Evolutionary conservation across 768 basidiomycete genomes (phyloP).

Genomic region (Peribolospora kevripleyi): DNA sequence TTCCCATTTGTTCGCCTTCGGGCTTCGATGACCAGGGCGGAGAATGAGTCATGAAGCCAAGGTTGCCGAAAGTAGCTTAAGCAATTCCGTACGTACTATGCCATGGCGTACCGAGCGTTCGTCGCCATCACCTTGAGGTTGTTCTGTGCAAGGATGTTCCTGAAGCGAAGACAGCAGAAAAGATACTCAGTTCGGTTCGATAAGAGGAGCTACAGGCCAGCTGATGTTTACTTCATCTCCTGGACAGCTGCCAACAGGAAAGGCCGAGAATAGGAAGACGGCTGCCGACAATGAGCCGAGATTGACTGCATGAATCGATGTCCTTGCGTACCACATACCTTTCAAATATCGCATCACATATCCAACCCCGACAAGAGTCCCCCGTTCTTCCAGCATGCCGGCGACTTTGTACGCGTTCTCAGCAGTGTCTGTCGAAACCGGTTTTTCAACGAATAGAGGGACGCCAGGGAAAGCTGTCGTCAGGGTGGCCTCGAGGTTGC

Average conservation of each 20-base stretch:
- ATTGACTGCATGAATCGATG: too few species aligned
- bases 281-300: too few species aligned
- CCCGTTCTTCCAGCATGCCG: conserved; percentile 32
- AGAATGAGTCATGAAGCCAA: background rate
- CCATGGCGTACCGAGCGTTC: conserved; percentile 61
- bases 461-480: conserved; percentile 74
- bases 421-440: conserved; percentile 51
- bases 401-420: conserved; percentile 28
- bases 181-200: too few species aligned
- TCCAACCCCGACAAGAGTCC: conserved; percentile 16
- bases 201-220: too few species aligned
- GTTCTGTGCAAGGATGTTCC: conserved; percentile 74
- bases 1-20: conserved; percentile 19
- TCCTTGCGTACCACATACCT: conserved; percentile 50
- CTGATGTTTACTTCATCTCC: too few species aligned
- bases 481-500: conserved; percentile 18
- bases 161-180: conserved; percentile 25
- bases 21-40: conserved; percentile 26
- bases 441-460: conserved; percentile 76
- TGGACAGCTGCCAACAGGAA: too few species aligned
- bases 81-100: conserved; percentile 31
- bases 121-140: conserved; percentile 81
- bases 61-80: conserved; percentile 21
- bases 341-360: conserved; percentile 87
- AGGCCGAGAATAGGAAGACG: too few species aligned